Base-by-base conservation (phyloP, 2,329 filamentous ascomycete genomes). In the Trichoderma cornu-damae region DNA sequence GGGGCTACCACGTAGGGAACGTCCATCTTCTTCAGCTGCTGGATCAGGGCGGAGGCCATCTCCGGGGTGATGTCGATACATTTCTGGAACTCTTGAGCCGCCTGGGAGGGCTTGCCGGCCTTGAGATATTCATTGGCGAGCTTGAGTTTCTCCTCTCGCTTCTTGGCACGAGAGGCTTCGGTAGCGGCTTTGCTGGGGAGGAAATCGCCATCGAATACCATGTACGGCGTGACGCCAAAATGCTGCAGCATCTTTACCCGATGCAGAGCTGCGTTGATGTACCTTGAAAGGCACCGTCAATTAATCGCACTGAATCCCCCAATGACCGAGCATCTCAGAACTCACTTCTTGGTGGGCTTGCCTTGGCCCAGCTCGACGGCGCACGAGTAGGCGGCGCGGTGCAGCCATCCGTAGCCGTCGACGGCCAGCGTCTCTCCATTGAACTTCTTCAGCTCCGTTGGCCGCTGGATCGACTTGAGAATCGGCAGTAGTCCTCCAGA, bases 381-480 rank as follows among this genome's bases (percentile, higher is more conserved):
- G 76, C 93, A 97, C 49, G 89, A 83, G 63, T 95, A 86, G 46
- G 91, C 91, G 54, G 92, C 95, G 64, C 94, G 87, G 73, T 99
- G 94, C 56, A 99, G 85, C 94, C 95, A 99, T 70, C 93, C 94
- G 79, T 99, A 99, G 58, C 89, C 93, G 72, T 99, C 94, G 34
- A 99, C 86, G n/a, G 89, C 95, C 46, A 99, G 81, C 1, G 88
- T 96, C 73, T 96, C 86, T 51, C 93, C 94, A 11, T 82, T 77
- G 72, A 89, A 96, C 67, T 91, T 91, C 70, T 91, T 95, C 60
- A 99, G 79, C 65, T 90, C 88, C 50, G 84, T 88, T 68, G 89
- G 88, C 68, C 89, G 91, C 60, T 99, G 94, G 55, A 99, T 97
- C 44, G 94, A 97, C 74, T 97, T 97, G 60, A 99, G 84, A 60